These are phyloP conservation scores for Jimgerdemannia lactiflua DNA, from an alignment of 192 early-diverging fungal genomes.

Conservation along the genomic window DNA sequence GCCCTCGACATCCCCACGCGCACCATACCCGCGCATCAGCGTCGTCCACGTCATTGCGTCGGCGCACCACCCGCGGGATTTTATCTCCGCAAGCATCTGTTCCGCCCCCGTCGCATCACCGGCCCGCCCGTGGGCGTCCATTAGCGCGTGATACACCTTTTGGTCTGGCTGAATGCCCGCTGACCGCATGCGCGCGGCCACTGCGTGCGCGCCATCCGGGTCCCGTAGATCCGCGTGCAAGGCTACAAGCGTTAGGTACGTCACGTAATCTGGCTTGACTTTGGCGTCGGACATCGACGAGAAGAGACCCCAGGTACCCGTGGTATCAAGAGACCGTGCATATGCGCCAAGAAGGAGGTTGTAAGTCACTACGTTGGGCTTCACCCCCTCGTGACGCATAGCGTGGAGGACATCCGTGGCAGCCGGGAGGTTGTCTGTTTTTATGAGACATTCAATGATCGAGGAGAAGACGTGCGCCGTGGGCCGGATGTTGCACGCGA, in stretches of 20 bases:
- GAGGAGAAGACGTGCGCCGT: slow-evolving; percentile 24
- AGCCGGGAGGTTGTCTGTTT: slow-evolving; percentile 6
- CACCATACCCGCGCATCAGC: slow-evolving; percentile 72
- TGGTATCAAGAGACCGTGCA: slow-evolving; percentile 24
- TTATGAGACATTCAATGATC: slow-evolving; percentile 23
- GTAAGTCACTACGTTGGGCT: slow-evolving; percentile 32
- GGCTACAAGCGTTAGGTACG: background rate
- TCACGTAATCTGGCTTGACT: slow-evolving; percentile 11
- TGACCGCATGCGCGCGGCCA: slow-evolving; percentile 11
- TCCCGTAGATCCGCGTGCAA: slow-evolving; percentile 34
- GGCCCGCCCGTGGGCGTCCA: slow-evolving; percentile 70
- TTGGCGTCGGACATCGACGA: slow-evolving; percentile 24
- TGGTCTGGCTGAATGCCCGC: slow-evolving; percentile 3
- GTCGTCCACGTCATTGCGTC: slow-evolving; percentile 80
- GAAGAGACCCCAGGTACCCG: slow-evolving; percentile 37
- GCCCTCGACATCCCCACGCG: slow-evolving; percentile 40
- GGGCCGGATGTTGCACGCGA: slow-evolving; percentile 26
- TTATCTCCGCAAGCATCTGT: slow-evolving; percentile 68
- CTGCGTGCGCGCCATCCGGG: slow-evolving; percentile 34
- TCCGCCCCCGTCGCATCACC: slow-evolving; percentile 73
- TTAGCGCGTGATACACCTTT: slow-evolving; percentile 66
- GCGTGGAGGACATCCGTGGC: slow-evolving; percentile 15
- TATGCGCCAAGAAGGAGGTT: slow-evolving; percentile 40
- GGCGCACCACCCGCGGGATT: slow-evolving; percentile 53
- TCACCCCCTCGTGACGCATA: slow-evolving; percentile 4